A percentile compares a stretch with the other conserved stretches of the same genome.
Evolutionary conservation across 192 early-diverging fungal species (phyloP).

Genomic region (Coemansia umbellata): DNA sequence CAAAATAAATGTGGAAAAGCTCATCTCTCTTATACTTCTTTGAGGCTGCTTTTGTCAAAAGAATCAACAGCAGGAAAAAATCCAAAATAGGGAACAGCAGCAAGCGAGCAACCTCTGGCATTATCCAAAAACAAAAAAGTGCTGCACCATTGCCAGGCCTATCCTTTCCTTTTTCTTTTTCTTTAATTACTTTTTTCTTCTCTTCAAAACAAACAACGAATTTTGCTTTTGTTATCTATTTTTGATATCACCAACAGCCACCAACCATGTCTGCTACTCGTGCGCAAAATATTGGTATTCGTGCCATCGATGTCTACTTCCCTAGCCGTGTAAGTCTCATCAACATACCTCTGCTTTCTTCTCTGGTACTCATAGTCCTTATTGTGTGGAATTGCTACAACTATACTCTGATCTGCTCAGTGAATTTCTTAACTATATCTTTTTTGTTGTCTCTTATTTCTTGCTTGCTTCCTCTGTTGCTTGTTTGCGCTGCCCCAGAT

Average conservation of each 20-base stretch:
- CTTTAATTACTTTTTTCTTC: slow-evolving; percentile 3
- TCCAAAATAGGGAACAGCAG: no score
- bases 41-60: not conserved
- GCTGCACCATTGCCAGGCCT: not conserved
- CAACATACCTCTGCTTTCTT: no score
- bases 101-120: not conserved
- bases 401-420: no score
- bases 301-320: slow-evolving; percentile 67
- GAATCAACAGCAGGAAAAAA: not conserved
- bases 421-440: no score
- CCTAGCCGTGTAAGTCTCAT: slow-evolving; percentile 51
- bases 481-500: no score
- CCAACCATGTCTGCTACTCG: slow-evolving; percentile 26
- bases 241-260: not conserved
- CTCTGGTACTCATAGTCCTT: no score
- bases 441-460: not conserved
- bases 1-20: not conserved
- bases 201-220: not conserved
- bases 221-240: not conserved
- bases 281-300: slow-evolving; percentile 61
- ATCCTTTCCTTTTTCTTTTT: not conserved
- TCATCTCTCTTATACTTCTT: not conserved
- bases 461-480: not conserved
- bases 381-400: no score
- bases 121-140: not conserved